Percentiles rank a stretch among this genome's conserved stretches.
Evolutionary conservation across 116 monocot species (phyloP).

Genomic region (Trichopus zeylanicus): DNA sequence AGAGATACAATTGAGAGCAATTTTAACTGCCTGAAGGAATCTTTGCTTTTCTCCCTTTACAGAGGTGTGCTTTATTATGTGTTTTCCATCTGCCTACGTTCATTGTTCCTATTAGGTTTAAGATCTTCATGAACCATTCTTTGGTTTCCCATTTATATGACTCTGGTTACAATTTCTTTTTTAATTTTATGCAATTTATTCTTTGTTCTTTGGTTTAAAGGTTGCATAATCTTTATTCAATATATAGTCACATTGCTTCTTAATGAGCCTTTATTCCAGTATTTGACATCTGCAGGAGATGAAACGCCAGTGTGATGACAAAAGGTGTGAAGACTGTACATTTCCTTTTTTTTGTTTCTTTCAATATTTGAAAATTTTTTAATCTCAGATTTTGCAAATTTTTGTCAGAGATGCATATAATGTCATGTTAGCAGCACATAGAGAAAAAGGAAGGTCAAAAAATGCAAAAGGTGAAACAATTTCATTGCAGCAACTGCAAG

Average conservation of each 20-base stretch:
- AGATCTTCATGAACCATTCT: neutral
- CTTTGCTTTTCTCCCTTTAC: too few relatives aligned
- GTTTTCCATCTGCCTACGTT: neutral
- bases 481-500: slow-evolving; percentile 57
- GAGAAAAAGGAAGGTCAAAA: slow-evolving; percentile 46
- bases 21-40: too few relatives aligned
- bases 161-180: neutral
- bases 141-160: neutral
- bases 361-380: neutral
- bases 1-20: too few relatives aligned
- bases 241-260: neutral
- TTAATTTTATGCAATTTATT: neutral
- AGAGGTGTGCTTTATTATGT: neutral
- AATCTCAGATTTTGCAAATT: slow-evolving; percentile 13
- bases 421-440: slow-evolving; percentile 46
- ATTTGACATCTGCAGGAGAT: slow-evolving; percentile 55
- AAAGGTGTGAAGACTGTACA: slow-evolving; percentile 24
- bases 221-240: neutral
- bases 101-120: neutral
- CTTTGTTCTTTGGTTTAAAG: neutral
- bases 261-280: slow-evolving; percentile 6
- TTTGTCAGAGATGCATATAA: slow-evolving; percentile 48
- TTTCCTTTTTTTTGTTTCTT: neutral
- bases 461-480: slow-evolving; percentile 39
- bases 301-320: slow-evolving; percentile 70